These are phyloP conservation scores for Leptographium wingfieldii DNA, from an alignment of 2,329 filamentous ascomycete species.

Conservation along the genomic window DNA sequence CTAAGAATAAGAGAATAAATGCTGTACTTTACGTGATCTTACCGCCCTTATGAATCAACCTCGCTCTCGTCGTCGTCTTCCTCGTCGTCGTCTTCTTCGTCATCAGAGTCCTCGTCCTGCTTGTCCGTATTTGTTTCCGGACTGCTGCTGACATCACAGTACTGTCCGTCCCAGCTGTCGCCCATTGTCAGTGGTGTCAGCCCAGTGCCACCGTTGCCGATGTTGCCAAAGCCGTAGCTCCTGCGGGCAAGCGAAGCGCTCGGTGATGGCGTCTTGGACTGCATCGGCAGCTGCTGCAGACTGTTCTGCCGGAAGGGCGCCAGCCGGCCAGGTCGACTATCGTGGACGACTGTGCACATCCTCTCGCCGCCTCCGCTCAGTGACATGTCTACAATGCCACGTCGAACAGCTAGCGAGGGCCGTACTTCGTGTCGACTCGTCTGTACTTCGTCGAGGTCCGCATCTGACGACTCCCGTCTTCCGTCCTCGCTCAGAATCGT, in stretches of 20 bases:
- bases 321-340: background rate
- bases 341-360: background rate
- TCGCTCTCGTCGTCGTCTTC: constrained; percentile 1
- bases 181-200: background rate
- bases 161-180: background rate
- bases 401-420: constrained; percentile 6
- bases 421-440: background rate
- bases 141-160: background rate
- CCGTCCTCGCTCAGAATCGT: constrained; percentile 23
- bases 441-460: background rate
- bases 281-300: constrained; percentile 12
- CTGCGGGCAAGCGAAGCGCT: constrained; percentile 3
- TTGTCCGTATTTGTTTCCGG: background rate
- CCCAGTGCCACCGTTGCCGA: background rate
- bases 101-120: background rate
- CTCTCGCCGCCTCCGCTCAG: background rate
- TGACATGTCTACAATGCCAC: constrained; percentile 7
- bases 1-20: too few relatives aligned
- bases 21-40: too few relatives aligned
- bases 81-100: background rate
- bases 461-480: constrained; percentile 20
- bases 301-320: constrained; percentile 9
- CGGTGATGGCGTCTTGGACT: constrained; percentile 2
- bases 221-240: background rate
- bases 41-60: background rate